Evolutionary conservation across 352 stramenopile species (phyloP).

Genomic region (Pythium insidiosum): DNA sequence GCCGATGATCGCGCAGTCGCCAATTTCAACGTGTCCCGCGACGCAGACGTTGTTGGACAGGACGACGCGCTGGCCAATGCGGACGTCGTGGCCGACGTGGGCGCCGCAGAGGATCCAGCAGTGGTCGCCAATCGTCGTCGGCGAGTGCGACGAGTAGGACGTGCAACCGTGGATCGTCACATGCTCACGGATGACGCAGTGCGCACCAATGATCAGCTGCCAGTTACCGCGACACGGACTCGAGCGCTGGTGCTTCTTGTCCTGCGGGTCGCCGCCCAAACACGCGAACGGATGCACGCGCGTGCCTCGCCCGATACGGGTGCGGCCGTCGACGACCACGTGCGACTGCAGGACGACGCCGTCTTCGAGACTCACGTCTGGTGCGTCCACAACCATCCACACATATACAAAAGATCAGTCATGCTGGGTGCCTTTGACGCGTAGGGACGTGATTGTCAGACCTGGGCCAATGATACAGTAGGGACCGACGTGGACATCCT

Average conservation of each 20-base stretch:
- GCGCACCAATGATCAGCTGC: constrained; percentile 43
- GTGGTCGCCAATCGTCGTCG: constrained; percentile 59
- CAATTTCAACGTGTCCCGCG: constrained; percentile 70
- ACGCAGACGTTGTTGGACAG: constrained; percentile 81
- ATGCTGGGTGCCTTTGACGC: neutral
- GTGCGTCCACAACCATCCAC: constrained; percentile 4
- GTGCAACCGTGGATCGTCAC: constrained; percentile 78
- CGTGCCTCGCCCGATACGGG: constrained; percentile 40
- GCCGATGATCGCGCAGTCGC: constrained; percentile 65
- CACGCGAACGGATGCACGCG: constrained; percentile 67
- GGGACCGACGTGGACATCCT: constrained; percentile 54
- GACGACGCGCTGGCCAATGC: constrained; percentile 55
- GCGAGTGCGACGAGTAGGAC: constrained; percentile 37
- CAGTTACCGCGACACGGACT: neutral
- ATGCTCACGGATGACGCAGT: constrained; percentile 79
- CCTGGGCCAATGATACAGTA: constrained; percentile 67
- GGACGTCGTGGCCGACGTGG: constrained; percentile 67
- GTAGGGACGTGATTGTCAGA: constrained; percentile 4
- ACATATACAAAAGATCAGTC: neutral
- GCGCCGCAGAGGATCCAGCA: constrained; percentile 75
- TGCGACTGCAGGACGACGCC: constrained; percentile 60
- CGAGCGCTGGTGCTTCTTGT: constrained; percentile 59
- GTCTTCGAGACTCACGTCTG: constrained; percentile 63
- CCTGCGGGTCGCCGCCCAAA: constrained; percentile 64
- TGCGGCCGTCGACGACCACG: constrained; percentile 68